phyloP scores from a whole-genome alignment of 306 rosid species.

The Leucaena leucocephala region DNA sequence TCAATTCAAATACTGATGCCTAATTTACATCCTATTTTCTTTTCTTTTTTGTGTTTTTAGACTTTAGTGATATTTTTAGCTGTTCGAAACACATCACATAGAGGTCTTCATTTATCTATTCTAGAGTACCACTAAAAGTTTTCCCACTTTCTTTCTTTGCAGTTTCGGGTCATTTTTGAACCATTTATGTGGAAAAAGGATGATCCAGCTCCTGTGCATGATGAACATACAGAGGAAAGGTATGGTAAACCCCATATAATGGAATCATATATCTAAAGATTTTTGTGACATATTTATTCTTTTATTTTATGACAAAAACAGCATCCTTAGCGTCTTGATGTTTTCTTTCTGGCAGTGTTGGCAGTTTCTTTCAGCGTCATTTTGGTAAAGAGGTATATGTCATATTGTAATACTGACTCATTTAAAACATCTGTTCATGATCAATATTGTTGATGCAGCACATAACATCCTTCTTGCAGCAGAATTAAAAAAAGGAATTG shows the following conservation, averaged over 20 bases:
- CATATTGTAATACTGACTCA: constrained; percentile 14
- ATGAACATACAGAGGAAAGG: constrained; percentile 74
- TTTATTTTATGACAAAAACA: constrained; percentile 26
- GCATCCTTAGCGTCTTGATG: constrained; percentile 19
- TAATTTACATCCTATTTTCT: background rate
- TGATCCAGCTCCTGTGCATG: constrained; percentile 46
- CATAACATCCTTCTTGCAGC: constrained; percentile 14
- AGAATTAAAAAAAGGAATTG: constrained; percentile 1
- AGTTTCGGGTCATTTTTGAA: constrained; percentile 80
- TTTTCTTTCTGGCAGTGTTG: constrained; percentile 61
- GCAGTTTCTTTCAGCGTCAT: constrained; percentile 89
- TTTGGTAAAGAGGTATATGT: constrained; percentile 87
- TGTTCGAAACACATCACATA: constrained; percentile 14
- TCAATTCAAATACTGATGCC: background rate
- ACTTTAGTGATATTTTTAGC: constrained; percentile 22
- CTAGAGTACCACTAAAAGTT: constrained; percentile 3
- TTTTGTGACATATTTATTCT: constrained; percentile 18
- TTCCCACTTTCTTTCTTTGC: constrained; percentile 51
- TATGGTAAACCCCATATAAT: constrained; percentile 38
- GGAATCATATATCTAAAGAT: constrained; percentile 23
- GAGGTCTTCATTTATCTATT: constrained; percentile 3
- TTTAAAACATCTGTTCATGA: constrained; percentile 19
- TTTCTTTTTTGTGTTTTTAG: background rate
- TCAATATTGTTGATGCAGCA: constrained; percentile 24
- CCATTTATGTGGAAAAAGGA: constrained; percentile 82